Base-by-base conservation (phyloP, 208 protist species). In the Crithidia mellificae region DNA sequence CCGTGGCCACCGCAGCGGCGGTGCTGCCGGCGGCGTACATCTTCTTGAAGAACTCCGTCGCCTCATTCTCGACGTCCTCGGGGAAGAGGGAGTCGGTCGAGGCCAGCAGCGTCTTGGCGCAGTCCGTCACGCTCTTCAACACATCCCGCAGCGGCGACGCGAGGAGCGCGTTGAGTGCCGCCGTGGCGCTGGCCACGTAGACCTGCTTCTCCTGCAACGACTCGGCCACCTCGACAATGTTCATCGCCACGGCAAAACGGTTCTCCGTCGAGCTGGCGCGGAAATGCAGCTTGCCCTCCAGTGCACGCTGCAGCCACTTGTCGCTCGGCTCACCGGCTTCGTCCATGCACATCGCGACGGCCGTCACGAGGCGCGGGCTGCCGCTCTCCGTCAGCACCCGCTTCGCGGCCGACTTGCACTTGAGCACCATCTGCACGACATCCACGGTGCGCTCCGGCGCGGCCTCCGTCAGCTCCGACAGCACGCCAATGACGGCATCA, bases 281-380 rank as follows among this genome's bases (percentile, higher is more conserved):
- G 64, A 90, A 90, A 64, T 90, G 87, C 58, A 91, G 75, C 63
- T 91, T 90, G 46, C 88, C 88, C 43, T 93, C 85, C 32, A 96
- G 75, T 22, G 91, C 87, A 22, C 74, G 74, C 56, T 91, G 85
- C 58, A 96, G 81, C 88, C 88, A 94, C 61, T 87, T 82, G 54
- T 96, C 87, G 58, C 81, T 84, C 22, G 75, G 58, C 63, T 96
- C 86, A n/a, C 77, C 77, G 5, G 74, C 80, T 54, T 94, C 91
- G 43, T 92, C 83, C 83, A 92, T 91, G 80, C 91, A 94, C 81
- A 94, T 93, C n/a, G 87, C 88, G 39, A 93, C 77, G 11, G 84
- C 88, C 17, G 91, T 88, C n/a, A 92, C 85, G 38, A 96, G 69
- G 20, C 88, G 87, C 12, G 91, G 82, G 68, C 88, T 92, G 43